Evolutionary conservation across 495 filamentous ascomycete species (phyloP).

Genomic region (Choiromyces venosus): DNA sequence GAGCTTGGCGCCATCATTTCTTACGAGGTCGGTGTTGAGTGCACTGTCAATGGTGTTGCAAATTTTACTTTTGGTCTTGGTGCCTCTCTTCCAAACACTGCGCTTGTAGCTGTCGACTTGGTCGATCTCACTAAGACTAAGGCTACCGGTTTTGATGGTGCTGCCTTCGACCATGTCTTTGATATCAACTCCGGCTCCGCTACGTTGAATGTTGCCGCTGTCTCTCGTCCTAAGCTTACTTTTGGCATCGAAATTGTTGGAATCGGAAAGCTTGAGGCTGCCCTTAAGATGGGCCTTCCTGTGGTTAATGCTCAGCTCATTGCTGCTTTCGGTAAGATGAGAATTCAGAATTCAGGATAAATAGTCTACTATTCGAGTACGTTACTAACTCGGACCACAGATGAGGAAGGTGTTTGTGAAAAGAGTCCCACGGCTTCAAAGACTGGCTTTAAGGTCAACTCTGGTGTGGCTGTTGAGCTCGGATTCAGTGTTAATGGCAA

Average conservation of each 20-base stretch:
- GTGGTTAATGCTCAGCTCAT: constrained; percentile 26
- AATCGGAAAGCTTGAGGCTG: constrained; percentile 39
- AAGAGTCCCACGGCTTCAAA: constrained; percentile 28
- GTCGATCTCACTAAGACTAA: constrained; percentile 25
- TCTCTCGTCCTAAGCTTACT: constrained; percentile 42
- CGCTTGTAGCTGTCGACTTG: constrained; percentile 31
- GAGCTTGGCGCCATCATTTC: constrained; percentile 39
- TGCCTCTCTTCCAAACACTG: constrained; percentile 39
- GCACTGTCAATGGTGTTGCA: constrained; percentile 32
- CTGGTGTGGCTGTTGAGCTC: constrained; percentile 37
- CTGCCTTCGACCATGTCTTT: constrained; percentile 34
- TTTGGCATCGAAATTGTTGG: constrained; percentile 41
- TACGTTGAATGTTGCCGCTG: constrained; percentile 31
- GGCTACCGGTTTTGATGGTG: constrained; percentile 37
- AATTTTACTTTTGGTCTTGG: constrained; percentile 42
- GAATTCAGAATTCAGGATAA: background rate
- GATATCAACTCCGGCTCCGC: constrained; percentile 33
- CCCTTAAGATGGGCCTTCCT: constrained; percentile 37
- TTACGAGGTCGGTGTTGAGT: constrained; percentile 41
- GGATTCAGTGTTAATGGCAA: constrained; percentile 45
- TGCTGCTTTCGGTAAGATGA: constrained; percentile 34
- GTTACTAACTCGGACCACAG: background rate
- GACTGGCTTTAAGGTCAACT: constrained; percentile 38
- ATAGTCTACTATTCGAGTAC: background rate
- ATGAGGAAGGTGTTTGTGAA: constrained; percentile 37